These are phyloP conservation scores for Citeromyces hawaiiensis DNA, from an alignment of 1,139 yeast species.

Conservation along the genomic window DNA sequence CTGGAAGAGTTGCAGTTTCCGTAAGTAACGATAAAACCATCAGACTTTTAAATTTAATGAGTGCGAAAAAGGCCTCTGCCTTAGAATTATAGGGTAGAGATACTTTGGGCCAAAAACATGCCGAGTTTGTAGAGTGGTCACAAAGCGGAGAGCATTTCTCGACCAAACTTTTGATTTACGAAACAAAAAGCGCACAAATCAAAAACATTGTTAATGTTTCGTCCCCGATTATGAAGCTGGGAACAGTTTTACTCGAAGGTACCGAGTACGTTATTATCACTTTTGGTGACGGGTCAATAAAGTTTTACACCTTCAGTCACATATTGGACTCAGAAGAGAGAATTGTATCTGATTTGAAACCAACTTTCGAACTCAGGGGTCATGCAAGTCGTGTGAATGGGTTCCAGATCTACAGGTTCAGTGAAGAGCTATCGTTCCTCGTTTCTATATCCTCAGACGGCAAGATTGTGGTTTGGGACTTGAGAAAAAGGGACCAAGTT, in stretches of 20 bases:
- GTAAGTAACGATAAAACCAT: constrained; percentile 79
- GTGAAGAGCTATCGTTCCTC: constrained; percentile 26
- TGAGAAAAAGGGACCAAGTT: constrained; percentile 55
- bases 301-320: constrained; percentile 31
- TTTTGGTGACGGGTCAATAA: constrained; percentile 59
- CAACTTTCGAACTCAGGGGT: constrained; percentile 54
- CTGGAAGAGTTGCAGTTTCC: constrained; percentile 85
- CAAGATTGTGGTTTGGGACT: constrained; percentile 81
- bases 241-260: constrained; percentile 28
- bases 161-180: constrained; percentile 51
- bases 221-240: constrained; percentile 59
- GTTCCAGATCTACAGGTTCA: constrained; percentile 33
- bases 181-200: constrained; percentile 50
- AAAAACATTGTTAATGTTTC: constrained; percentile 31
- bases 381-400: constrained; percentile 83
- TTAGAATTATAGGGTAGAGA: constrained; percentile 60
- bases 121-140: constrained; percentile 56
- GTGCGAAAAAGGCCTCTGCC: constrained; percentile 88
- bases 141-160: constrained; percentile 51
- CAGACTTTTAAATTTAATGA: constrained; percentile 91
- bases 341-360: constrained; percentile 17
- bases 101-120: constrained; percentile 49
- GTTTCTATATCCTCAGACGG: constrained; percentile 90
- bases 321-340: constrained; percentile 16
- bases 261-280: constrained; percentile 55